Conservation (phyloP, 257 asterid genomes). For the Capsicum chinense region DNA sequence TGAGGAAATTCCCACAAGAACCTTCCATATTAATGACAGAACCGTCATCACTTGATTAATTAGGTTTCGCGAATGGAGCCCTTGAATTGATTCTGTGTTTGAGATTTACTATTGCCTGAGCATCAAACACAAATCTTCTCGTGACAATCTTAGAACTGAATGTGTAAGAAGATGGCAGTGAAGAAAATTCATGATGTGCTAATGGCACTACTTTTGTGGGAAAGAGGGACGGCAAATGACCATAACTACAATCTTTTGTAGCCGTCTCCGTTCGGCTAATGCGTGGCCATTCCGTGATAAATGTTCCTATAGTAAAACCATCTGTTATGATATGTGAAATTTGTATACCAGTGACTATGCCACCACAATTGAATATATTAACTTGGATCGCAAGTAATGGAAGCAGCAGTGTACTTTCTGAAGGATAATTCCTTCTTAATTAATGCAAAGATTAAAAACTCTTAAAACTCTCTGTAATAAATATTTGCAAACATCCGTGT, state of each 20-base stretch:
- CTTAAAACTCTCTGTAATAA: too few relatives aligned
- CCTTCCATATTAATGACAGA: conserved; percentile 37
- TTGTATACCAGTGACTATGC: too few relatives aligned
- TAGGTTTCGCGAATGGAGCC: neutral
- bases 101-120: neutral
- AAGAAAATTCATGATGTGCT: neutral
- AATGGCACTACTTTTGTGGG: conserved; percentile 9
- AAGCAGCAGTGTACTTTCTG: too few relatives aligned
- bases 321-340: too few relatives aligned
- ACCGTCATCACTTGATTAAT: conserved; percentile 19
- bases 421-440: too few relatives aligned
- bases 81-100: neutral
- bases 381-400: too few relatives aligned
- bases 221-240: conserved; percentile 21
- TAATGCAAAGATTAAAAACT: too few relatives aligned
- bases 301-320: neutral
- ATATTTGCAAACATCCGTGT: too few relatives aligned
- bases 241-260: neutral
- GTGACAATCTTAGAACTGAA: conserved; percentile 10
- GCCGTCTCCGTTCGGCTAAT: neutral
- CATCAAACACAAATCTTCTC: conserved; percentile 25
- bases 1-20: neutral
- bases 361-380: too few relatives aligned
- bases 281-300: conserved; percentile 36
- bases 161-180: neutral